A percentile compares a stretch with the other conserved stretches of the same genome.
phyloP scores from a whole-genome alignment of 306 rosid species.

The Rosa multiflora region DNA sequence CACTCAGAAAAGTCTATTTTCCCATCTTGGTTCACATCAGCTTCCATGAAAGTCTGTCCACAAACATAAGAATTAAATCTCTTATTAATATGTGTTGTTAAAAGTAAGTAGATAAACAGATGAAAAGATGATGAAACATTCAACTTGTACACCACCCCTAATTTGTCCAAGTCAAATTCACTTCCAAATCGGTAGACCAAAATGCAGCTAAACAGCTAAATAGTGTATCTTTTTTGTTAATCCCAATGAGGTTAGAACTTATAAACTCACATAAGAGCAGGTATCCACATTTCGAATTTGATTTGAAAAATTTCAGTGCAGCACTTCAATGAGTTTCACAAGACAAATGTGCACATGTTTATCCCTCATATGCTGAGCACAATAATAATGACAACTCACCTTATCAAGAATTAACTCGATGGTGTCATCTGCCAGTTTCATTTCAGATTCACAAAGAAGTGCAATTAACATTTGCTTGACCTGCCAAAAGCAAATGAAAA shows the following conservation, averaged over 20 bases:
- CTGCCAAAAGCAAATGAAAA: slow-evolving; percentile 38
- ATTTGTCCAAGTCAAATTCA: not conserved
- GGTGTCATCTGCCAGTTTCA: slow-evolving; percentile 80
- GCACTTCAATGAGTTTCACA: not conserved
- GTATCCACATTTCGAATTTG: not conserved
- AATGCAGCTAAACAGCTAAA: not conserved
- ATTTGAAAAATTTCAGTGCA: not conserved
- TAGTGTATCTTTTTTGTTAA: not conserved
- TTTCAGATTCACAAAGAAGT: slow-evolving; percentile 77
- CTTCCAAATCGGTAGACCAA: not conserved
- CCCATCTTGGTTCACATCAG: slow-evolving; percentile 85
- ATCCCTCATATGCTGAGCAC: not conserved
- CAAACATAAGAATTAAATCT: slow-evolving; percentile 19
- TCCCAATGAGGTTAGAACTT: not conserved
- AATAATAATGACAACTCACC: slow-evolving; percentile 38
- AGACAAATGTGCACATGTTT: not conserved
- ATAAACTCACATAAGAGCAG: not conserved
- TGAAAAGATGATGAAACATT: not conserved
- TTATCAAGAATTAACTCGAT: slow-evolving; percentile 70
- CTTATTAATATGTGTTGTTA: not conserved
- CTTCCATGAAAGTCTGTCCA: slow-evolving; percentile 80
- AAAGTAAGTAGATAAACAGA: not conserved
- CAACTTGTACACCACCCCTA: not conserved
- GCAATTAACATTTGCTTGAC: slow-evolving; percentile 89
- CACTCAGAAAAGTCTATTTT: slow-evolving; percentile 79